Percentiles rank a stretch among this genome's conserved stretches.
phyloP scores from a whole-genome alignment of 257 asterid genomes.

The Ballota nigra region DNA sequence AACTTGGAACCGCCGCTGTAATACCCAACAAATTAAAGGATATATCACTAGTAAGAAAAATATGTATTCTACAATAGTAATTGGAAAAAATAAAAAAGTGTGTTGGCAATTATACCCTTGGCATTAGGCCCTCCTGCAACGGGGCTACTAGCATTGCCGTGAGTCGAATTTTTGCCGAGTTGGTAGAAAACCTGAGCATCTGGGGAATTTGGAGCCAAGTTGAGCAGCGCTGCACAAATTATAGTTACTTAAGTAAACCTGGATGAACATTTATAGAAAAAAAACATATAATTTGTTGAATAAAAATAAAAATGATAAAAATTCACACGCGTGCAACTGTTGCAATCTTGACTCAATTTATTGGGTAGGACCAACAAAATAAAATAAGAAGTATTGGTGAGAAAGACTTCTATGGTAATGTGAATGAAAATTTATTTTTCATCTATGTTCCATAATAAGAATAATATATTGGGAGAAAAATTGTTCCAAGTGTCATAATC shows the following conservation, averaged over 20 bases:
- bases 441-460: too few species aligned
- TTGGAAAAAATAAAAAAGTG: neutral
- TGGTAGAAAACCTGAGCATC: conserved; percentile 76
- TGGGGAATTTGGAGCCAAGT: conserved; percentile 73
- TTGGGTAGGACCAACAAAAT: too few species aligned
- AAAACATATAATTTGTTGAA: neutral
- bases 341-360: too few species aligned
- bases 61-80: neutral
- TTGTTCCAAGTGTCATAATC: too few species aligned
- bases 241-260: neutral
- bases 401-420: too few species aligned
- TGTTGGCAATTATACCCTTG: conserved; percentile 21
- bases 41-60: neutral
- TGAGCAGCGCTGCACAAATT: conserved; percentile 55
- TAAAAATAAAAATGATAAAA: neutral
- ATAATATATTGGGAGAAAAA: too few species aligned
- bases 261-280: neutral
- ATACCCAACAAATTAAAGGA: neutral
- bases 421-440: too few species aligned
- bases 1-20: neutral
- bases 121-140: conserved; percentile 28
- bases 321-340: too few species aligned
- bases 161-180: conserved; percentile 28
- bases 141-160: conserved; percentile 25
- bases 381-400: too few species aligned